Conservation (phyloP, 257 asterid species). For the Ballota nigra region DNA sequence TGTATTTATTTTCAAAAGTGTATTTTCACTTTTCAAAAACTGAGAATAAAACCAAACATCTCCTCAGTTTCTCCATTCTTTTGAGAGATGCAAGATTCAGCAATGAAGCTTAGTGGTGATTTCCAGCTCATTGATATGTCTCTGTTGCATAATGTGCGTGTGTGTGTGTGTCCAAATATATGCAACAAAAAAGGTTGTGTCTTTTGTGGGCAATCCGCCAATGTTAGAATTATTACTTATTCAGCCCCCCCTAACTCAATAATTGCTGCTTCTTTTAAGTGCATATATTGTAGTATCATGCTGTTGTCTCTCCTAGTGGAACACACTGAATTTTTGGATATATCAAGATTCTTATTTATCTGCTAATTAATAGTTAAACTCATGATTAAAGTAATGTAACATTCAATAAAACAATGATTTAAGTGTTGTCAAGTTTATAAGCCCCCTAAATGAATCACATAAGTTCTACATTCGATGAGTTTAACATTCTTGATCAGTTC, state of each 20-base stretch:
- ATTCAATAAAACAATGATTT: not conserved
- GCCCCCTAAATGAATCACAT: not conserved
- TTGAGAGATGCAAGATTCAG: slow-evolving; percentile 7
- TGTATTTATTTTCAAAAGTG: not conserved
- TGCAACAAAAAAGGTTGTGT: slow-evolving; percentile 12
- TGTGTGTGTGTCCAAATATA: slow-evolving; percentile 8
- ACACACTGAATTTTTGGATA: not conserved
- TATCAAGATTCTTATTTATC: not conserved
- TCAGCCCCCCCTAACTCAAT: slow-evolving; percentile 11
- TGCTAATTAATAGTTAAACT: not conserved
- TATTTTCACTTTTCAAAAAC: not conserved
- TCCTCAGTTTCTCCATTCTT: not conserved
- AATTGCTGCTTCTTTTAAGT: not conserved
- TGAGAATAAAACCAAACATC: not conserved
- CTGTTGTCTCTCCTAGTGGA: not conserved
- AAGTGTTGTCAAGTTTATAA: not conserved
- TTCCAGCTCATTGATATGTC: slow-evolving; percentile 26
- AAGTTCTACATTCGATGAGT: not conserved
- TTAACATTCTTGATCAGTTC: not conserved
- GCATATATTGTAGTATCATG: not conserved
- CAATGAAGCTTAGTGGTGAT: not conserved
- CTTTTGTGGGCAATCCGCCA: slow-evolving; percentile 2
- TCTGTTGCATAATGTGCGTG: not conserved
- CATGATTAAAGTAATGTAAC: not conserved
- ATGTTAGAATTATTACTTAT: not conserved